Base-by-base conservation (phyloP, 2,329 filamentous ascomycete genomes). In the Gaeumannomyces tritici region DNA sequence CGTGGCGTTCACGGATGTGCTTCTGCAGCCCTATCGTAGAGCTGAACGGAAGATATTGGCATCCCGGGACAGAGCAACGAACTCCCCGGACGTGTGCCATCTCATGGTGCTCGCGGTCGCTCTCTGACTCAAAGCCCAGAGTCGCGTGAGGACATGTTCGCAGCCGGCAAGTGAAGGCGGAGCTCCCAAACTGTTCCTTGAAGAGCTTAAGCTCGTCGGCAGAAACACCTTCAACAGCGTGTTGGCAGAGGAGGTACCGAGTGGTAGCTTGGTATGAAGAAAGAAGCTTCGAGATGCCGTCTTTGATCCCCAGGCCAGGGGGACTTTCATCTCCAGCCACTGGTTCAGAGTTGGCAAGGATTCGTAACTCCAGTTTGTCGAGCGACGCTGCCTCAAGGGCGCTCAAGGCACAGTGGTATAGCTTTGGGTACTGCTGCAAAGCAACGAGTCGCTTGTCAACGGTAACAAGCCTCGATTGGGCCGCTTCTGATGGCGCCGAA, bases 141-240 rank as follows among this genome's bases (percentile, higher is more conserved):
- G 61, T 63, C 2, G 63, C 62, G 2, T 57, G 59, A 8, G 62
- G 63, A 21, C 62, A 64, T 2, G 59, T 55, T 3, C 33, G 27
- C 3, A 64, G 9, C 3, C 63, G 54, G 47, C 60, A 64, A 7
- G 62, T 63, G 26, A 55, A 63, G 5, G 28, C 58, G 13, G 60
- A 55, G 12, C 21, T 29, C 2, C 55, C 24, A 29, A 64, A 64
- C 26, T 62, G 59, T 9, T n/a, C 18, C 29, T 63, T 64, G 60
- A 63, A 64, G 3, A 55, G 51, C 12, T 63, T 60, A n/a, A 64
- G 58, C 21, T 63, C 62, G 4, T 42, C 26, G 11, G 60, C 62
- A 3, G 60, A 60, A 6, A 63, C 31, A 1, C 60, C 62, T 2
- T 59, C 57, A 13, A 29, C 55, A 7, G 54, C 31, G n/a, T 59